Evolutionary conservation across 306 rosid species (phyloP).

Genomic region (Castanospermum australe): DNA sequence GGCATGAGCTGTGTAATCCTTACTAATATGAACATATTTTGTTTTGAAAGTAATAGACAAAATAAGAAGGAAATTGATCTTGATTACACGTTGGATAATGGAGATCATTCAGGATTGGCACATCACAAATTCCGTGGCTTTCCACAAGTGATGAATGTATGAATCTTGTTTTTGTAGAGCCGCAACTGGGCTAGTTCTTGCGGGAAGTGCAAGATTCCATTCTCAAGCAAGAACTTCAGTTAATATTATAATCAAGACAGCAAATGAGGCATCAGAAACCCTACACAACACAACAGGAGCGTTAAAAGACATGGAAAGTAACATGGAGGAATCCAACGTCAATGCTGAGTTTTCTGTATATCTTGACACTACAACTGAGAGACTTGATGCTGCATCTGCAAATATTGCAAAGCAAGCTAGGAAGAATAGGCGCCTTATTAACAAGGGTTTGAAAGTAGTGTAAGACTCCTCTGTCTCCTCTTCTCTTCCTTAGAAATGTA

Average conservation of each 20-base stretch:
- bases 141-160: constrained; percentile 20
- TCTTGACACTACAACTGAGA: constrained; percentile 55
- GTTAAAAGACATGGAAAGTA: constrained; percentile 48
- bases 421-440: constrained; percentile 54
- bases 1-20: neutral
- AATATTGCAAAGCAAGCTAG: constrained; percentile 55
- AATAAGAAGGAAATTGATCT: neutral
- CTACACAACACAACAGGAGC: constrained; percentile 69
- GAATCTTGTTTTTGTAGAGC: constrained; percentile 39
- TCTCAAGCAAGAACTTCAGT: constrained; percentile 61
- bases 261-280: constrained; percentile 71
- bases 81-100: neutral
- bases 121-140: neutral
- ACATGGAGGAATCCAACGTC: constrained; percentile 36
- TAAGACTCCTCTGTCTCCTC: constrained; percentile 27
- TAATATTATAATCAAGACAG: constrained; percentile 65
- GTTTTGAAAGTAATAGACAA: constrained; percentile 18
- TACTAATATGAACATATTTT: neutral
- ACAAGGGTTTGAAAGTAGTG: constrained; percentile 63
- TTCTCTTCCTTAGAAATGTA: neutral
- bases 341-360: constrained; percentile 22
- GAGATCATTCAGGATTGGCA: neutral
- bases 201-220: constrained; percentile 65
- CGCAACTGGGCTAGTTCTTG: constrained; percentile 67
- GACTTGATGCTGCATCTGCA: constrained; percentile 60